phyloP scores from a whole-genome alignment of 192 early-diverging fungal species.

The Linnemannia zychae region DNA sequence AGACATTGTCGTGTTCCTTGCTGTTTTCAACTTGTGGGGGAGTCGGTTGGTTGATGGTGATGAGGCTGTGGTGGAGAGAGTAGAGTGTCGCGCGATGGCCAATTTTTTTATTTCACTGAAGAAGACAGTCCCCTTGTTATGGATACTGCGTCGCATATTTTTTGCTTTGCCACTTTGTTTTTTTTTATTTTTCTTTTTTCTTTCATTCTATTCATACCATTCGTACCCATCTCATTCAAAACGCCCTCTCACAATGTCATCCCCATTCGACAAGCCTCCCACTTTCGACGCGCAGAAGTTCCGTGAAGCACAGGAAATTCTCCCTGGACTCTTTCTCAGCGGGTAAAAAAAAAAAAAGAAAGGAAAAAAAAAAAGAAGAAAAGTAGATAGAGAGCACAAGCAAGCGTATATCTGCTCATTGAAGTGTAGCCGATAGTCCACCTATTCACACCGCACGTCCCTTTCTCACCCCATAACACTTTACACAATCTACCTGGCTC shows the following conservation, averaged over 20 bases:
- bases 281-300: conserved; percentile 16
- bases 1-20: conserved; percentile 16
- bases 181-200: not conserved
- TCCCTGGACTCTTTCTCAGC: conserved; percentile 44
- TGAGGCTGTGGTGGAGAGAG: not conserved
- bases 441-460: no score
- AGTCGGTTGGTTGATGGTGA: not conserved
- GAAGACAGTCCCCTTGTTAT: conserved; percentile 6
- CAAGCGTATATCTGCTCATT: no score
- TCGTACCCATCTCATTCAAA: not conserved
- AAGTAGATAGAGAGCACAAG: not conserved
- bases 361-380: not conserved
- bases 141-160: not conserved
- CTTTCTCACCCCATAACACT: no score
- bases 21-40: no score
- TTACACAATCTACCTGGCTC: not conserved
- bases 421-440: no score
- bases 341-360: conserved; percentile 25
- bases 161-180: not conserved
- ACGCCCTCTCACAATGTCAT: not conserved
- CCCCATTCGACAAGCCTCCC: conserved; percentile 4
- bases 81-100: not conserved
- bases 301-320: conserved; percentile 42
- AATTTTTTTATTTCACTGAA: not conserved
- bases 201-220: conserved; percentile 2